Percentiles rank a stretch among this genome's conserved stretches.
Evolutionary conservation across 805 yeast genomes (phyloP).

Genomic region (Isabelozyma rhagii): DNA sequence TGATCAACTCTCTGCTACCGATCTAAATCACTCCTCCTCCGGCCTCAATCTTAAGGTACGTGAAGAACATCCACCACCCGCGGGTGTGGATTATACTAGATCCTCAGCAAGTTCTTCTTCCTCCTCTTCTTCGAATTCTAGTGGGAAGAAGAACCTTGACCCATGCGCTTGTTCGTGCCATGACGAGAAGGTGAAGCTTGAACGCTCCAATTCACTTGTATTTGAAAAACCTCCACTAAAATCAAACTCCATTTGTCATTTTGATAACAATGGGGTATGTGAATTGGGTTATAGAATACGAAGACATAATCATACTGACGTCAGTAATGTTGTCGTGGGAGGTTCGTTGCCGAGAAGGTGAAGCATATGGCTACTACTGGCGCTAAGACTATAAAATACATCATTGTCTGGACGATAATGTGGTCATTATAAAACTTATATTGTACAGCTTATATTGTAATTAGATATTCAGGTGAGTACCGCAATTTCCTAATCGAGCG

Average conservation of each 20-base stretch:
- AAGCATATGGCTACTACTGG: neutral
- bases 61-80: neutral
- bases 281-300: constrained; percentile 41
- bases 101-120: neutral
- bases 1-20: neutral
- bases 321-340: constrained; percentile 29
- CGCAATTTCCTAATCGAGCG: neutral
- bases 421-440: no score
- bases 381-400: no score
- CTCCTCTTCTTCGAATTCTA: neutral
- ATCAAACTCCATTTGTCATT: constrained; percentile 9
- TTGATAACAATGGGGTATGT: constrained; percentile 31
- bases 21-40: neutral
- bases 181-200: neutral
- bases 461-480: neutral
- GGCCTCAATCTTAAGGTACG: neutral
- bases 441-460: neutral
- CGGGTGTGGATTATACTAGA: neutral
- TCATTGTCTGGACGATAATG: no score
- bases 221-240: constrained; percentile 2
- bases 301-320: constrained; percentile 41
- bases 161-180: neutral
- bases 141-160: neutral
- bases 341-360: constrained; percentile 19
- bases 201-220: neutral